Conservation (phyloP, 2,329 filamentous ascomycete species). For the Aspergillus unguis region DNA sequence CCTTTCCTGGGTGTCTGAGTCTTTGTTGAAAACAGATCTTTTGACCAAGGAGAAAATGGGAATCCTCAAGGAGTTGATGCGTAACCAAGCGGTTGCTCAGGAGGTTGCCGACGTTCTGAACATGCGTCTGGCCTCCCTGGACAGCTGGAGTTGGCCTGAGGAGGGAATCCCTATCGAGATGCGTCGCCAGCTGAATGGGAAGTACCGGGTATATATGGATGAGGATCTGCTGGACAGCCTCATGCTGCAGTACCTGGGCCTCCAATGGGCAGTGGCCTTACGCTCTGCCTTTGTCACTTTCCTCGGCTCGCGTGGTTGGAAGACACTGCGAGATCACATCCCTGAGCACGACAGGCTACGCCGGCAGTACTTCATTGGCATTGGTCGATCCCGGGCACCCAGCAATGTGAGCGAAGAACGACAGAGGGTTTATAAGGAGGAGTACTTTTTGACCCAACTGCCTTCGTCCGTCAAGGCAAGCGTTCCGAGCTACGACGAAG, state of each 20-base stretch:
- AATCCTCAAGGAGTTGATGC: constrained; percentile 51
- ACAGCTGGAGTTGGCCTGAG: constrained; percentile 52
- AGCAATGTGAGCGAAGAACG: constrained; percentile 26
- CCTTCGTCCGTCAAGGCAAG: constrained; percentile 41
- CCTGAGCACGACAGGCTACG: constrained; percentile 41
- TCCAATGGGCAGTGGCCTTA: constrained; percentile 51
- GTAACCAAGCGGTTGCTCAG: constrained; percentile 48
- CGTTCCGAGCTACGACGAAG: constrained; percentile 36
- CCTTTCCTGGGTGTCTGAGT: constrained; percentile 48
- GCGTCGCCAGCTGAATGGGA: constrained; percentile 54
- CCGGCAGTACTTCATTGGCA: constrained; percentile 45
- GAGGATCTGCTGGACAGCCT: constrained; percentile 57
- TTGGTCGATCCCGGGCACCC: not conserved
- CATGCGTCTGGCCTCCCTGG: constrained; percentile 51
- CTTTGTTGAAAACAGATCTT: constrained; percentile 50
- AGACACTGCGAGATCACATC: constrained; percentile 30
- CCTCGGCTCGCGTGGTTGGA: constrained; percentile 43
- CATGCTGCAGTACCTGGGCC: constrained; percentile 54
- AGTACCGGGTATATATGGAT: constrained; percentile 59
- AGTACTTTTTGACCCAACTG: constrained; percentile 58
- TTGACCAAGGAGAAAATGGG: constrained; percentile 52
- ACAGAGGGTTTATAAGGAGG: constrained; percentile 37
- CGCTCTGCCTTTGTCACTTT: constrained; percentile 40
- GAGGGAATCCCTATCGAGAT: constrained; percentile 48
- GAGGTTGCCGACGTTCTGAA: constrained; percentile 58